phyloP scores from a whole-genome alignment of 2,329 filamentous ascomycete genomes.

The Pseudogymnoascus sp. region DNA sequence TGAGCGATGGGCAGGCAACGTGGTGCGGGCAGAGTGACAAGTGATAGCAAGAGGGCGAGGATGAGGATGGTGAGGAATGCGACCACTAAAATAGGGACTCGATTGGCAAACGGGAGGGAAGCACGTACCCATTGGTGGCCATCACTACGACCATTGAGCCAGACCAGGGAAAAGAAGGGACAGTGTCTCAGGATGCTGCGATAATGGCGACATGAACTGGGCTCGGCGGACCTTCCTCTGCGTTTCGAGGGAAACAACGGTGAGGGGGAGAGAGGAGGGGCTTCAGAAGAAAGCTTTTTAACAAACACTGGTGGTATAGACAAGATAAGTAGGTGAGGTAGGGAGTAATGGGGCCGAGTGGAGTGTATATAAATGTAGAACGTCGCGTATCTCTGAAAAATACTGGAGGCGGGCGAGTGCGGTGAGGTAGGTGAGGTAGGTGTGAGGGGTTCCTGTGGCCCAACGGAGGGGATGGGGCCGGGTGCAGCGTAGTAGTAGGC shows the following conservation, averaged over 20 bases:
- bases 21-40: constrained; percentile 12
- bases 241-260: background rate
- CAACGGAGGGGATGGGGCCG: background rate
- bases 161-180: background rate
- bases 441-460: constrained; percentile 6
- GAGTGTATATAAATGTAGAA: background rate
- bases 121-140: constrained; percentile 26
- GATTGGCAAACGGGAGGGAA: background rate
- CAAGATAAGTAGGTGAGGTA: background rate
- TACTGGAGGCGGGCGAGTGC: background rate
- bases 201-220: constrained; percentile 5
- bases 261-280: background rate
- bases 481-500: background rate
- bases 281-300: background rate
- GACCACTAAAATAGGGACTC: constrained; percentile 8
- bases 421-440: background rate
- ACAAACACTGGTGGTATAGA: background rate
- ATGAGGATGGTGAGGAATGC: background rate
- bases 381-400: constrained; percentile 4
- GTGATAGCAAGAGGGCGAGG: constrained; percentile 12
- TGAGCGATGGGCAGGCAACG: constrained; percentile 17
- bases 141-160: constrained; percentile 23
- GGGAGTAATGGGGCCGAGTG: background rate
- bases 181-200: constrained; percentile 5
- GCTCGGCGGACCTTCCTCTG: background rate